Conservation (phyloP, 768 basidiomycete genomes). For the Boletus edulis region DNA sequence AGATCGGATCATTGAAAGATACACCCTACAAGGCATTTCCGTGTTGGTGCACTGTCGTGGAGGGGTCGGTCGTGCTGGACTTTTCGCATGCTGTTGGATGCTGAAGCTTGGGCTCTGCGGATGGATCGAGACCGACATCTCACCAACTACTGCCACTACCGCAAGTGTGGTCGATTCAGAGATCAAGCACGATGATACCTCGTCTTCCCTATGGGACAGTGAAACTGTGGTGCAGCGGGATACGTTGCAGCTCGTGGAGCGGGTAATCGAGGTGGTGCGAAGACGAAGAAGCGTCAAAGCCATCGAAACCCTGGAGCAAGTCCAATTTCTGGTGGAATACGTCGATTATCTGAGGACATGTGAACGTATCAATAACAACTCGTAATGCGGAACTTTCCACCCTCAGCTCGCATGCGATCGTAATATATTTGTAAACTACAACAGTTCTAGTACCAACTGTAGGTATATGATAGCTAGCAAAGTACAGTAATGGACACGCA, state of each 20-base stretch:
- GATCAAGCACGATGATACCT: not conserved
- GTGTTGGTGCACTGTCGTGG: slow-evolving; percentile 91
- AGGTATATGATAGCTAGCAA: not conserved
- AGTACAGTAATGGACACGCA: not conserved
- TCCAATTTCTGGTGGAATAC: slow-evolving; percentile 76
- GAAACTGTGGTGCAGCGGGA: slow-evolving; percentile 35
- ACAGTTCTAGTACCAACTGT: not conserved
- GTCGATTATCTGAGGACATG: slow-evolving; percentile 53
- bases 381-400: not conserved
- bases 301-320: slow-evolving; percentile 93
- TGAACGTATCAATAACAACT: not conserved
- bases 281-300: slow-evolving; percentile 82
- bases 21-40: slow-evolving; percentile 68
- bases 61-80: slow-evolving; percentile 90
- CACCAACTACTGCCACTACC: not conserved
- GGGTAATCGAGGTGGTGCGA: slow-evolving; percentile 70
- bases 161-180: slow-evolving; percentile 11
- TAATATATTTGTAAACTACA: slow-evolving; percentile 2
- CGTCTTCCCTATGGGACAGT: slow-evolving; percentile 16
- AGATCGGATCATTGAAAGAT: slow-evolving; percentile 58
- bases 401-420: too few species aligned
- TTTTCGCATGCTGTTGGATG: slow-evolving; percentile 91
- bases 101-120: slow-evolving; percentile 89
- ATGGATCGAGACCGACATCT: slow-evolving; percentile 42
- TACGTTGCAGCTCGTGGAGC: slow-evolving; percentile 67